Base-by-base conservation (phyloP, 306 rosid genomes). In the Sesbania bispinosa region DNA sequence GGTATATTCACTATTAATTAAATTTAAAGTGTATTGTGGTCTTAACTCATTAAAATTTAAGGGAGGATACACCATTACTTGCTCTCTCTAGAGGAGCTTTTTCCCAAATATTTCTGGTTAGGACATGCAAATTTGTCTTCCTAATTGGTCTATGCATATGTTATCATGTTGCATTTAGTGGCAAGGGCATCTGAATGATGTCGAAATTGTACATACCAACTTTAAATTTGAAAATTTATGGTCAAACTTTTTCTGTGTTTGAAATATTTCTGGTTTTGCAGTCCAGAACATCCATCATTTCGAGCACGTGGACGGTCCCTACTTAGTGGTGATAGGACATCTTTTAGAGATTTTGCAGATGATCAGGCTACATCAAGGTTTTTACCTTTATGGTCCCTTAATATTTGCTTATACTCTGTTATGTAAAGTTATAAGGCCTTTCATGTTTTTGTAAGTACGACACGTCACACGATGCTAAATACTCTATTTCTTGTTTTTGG, bases 281-380 rank as follows among this genome's bases (percentile, higher is more conserved):
- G 99, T 89, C 97, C 97, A 67, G 99, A 95, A 79, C 97, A 95
- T 77, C 97, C 99, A 67, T 95, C 96, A 52, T 72, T 88, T 55
- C 91, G 89, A 77, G 90, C 88, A 68, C 96, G 96, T 71, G 96
- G 87, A 29, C 91, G 89, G 79, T 95, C 99, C 75, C 84, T 95
- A 88, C 99, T 95, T 75, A 81, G 99, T 77, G 97, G 99, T 79
- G 97, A 87, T 78, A 82, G 90, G 88, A 82, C 88, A 76, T 52
- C 87, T 65, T 86, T 90, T 81, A 82, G 86, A 89, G 97, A 84
- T 65, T 95, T 82, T 86, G 73, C 90, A 58, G 97, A 91, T 84
- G 99, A 86, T 53, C 86, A 85, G 68, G 83, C 99, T 62, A 75
- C 92, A 60, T 86, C 97, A 85, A 95, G 99, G 99, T 95, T 83